Evolutionary conservation across 1,284 basidiomycete species (phyloP), one percentile per base, ranked within the genome.

Genomic region (Pisolithus thermaeus): DNA sequence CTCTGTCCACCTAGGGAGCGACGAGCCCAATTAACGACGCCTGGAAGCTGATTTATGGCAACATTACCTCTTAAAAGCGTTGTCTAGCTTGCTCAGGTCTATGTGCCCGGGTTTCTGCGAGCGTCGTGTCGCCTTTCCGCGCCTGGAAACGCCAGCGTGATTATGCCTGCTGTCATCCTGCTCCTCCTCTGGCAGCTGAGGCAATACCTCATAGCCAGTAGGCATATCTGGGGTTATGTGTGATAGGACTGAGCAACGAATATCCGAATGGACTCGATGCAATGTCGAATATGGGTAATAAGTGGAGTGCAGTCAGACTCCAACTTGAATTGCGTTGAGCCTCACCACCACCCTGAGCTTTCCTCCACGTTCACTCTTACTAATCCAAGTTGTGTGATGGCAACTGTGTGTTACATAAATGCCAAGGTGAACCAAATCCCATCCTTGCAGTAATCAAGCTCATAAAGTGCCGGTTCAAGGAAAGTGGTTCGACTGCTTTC

Each of bases 31-130:
- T 46, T 30, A 30, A 42, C 30, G 44, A 54, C 30, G n/a, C 30
- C 27, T 43, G 16, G 20, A 20, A 1, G 23, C 3, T 20, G 44
- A 43, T 8, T 28, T 14, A 35, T 35, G 49, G 22, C 25, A 11
- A 25, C 16, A 67, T 52, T 46, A 84, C 82, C 86, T 77, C 70
- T 90, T 90, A 72, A 91, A 91, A 12, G 89, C 89, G 62, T 73
- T 81, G 63, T 91, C 89, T 52, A 91, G 65, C 61, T 87, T 88
- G 42, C 79, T 78, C 51, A 90, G 70, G 74, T 90, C 87, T 61
- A 90, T 86, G 59, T 78, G 78, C 38, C 79, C 81, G 40, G 82
- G 77, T 54, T 76, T 76, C 53, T 71, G 68, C 50, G 75, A 58
- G 52, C 79, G 76, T 57, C 76, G 76, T 51, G 66, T 64, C 14